Evolutionary conservation across 2,329 filamentous ascomycete genomes (phyloP).

Genomic region (Scedosporium dehoogii): DNA sequence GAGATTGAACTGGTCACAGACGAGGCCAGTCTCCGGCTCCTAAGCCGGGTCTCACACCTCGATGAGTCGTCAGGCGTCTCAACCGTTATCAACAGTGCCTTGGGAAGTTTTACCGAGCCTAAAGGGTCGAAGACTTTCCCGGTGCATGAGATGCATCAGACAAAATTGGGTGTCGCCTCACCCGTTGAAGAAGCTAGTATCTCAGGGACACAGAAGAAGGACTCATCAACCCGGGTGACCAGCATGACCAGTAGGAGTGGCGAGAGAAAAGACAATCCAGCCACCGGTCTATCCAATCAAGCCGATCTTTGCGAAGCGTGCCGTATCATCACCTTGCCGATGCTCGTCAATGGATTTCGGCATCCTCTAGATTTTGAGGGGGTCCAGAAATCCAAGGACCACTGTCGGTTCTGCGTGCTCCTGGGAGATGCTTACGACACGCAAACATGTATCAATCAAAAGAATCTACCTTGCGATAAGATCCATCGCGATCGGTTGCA

Average conservation of each 20-base stretch:
- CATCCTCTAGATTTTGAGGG: not conserved
- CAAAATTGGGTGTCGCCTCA: not conserved
- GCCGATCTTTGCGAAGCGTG: not conserved
- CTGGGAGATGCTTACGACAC: not conserved
- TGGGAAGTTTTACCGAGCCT: no score
- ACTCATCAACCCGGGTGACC: not conserved
- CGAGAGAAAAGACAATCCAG: not conserved
- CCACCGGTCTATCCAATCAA: not conserved
- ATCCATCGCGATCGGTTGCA: not conserved
- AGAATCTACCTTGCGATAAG: not conserved
- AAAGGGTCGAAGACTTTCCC: no score
- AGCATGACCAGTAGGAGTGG: not conserved
- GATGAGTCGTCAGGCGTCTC: no score
- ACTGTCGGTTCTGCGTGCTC: not conserved
- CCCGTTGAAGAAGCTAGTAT: not conserved
- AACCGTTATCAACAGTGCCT: no score
- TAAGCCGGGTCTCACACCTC: no score
- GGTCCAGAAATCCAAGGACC: not conserved
- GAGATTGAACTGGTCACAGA: not conserved
- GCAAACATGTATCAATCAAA: not conserved
- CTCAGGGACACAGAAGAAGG: not conserved
- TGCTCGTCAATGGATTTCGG: constrained; percentile 1
- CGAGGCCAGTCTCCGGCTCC: not conserved
- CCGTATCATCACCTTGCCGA: not conserved
- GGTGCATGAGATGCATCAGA: no score